Evolutionary conservation across 1,284 basidiomycete genomes (phyloP).

Genomic region (Schizopora paradoxa): DNA sequence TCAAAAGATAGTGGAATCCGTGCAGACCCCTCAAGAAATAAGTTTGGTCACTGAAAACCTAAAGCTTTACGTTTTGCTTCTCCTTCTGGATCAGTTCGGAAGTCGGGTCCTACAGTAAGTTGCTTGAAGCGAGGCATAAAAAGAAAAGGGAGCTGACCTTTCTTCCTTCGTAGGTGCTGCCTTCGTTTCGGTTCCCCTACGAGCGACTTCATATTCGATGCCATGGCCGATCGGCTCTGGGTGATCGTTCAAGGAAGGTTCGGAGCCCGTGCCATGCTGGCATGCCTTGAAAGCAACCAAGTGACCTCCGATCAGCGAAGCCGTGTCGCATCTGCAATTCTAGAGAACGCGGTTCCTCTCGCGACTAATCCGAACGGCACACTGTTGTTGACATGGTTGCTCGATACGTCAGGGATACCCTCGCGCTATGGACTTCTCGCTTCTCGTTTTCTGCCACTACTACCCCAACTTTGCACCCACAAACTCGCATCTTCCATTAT

Average conservation of each 20-base stretch:
- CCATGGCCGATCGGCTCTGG: slow-evolving; percentile 98
- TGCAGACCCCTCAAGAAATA: slow-evolving; percentile 85
- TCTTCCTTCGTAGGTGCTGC: slow-evolving; percentile 59
- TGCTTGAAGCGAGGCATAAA: not conserved
- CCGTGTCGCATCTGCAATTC: slow-evolving; percentile 89
- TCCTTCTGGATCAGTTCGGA: slow-evolving; percentile 93
- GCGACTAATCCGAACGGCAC: slow-evolving; percentile 98
- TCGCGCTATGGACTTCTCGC: slow-evolving; percentile 91
- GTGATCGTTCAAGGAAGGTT: slow-evolving; percentile 95
- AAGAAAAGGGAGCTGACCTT: not conserved
- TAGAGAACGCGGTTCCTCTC: slow-evolving; percentile 95
- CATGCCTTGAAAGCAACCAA: slow-evolving; percentile 87
- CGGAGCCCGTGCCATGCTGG: slow-evolving; percentile 95
- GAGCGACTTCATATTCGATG: slow-evolving; percentile 96
- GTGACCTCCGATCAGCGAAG: slow-evolving; percentile 88
- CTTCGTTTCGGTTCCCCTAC: slow-evolving; percentile 85
- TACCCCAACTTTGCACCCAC: slow-evolving; percentile 96
- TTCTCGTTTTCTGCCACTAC: slow-evolving; percentile 91
- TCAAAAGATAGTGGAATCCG: slow-evolving; percentile 98
- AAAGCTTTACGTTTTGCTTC: slow-evolving; percentile 86
- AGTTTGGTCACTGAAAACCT: slow-evolving; percentile 82
- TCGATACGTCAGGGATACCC: slow-evolving; percentile 90
- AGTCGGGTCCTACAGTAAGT: slow-evolving; percentile 96
- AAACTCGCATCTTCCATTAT: slow-evolving; percentile 95
- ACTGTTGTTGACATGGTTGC: slow-evolving; percentile 90